phyloP scores from a whole-genome alignment of 2,329 filamentous ascomycete genomes.

The Aspergillus quadrilineatus region DNA sequence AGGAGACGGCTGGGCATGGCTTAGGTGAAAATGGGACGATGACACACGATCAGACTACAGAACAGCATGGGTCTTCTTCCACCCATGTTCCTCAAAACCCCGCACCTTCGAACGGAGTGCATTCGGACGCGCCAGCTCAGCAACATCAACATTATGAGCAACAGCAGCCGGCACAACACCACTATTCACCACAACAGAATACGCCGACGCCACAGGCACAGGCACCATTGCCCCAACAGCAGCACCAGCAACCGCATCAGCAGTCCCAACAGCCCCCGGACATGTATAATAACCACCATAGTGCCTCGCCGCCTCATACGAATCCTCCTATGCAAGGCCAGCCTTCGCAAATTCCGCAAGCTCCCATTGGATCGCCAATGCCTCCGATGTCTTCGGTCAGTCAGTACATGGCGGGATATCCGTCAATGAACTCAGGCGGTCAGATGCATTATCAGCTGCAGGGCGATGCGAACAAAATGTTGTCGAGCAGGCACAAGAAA shows the following conservation, averaged over 20 bases:
- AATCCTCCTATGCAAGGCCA: constrained; percentile 26
- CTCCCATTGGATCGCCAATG: constrained; percentile 53
- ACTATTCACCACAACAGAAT: constrained; percentile 26
- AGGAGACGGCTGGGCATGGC: constrained; percentile 10
- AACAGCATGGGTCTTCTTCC: constrained; percentile 29
- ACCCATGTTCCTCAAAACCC: constrained; percentile 46
- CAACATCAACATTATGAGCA: constrained; percentile 25
- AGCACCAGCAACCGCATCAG: constrained; percentile 26
- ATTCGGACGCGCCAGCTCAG: constrained; percentile 23
- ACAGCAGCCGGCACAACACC: constrained; percentile 17
- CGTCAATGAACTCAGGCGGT: constrained; percentile 40
- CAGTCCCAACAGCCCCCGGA: constrained; percentile 28
- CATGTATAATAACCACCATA: constrained; percentile 33
- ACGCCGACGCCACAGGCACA: constrained; percentile 33
- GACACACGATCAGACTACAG: constrained; percentile 20
- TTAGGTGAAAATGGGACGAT: constrained; percentile 11
- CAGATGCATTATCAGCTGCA: constrained; percentile 55
- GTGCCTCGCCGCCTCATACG: constrained; percentile 21
- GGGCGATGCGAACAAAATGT: constrained; percentile 53
- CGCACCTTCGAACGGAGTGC: constrained; percentile 43
- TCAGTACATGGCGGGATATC: constrained; percentile 53
- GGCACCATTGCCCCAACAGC: neutral
- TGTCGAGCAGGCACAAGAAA: constrained; percentile 64
- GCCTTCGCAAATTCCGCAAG: constrained; percentile 37
- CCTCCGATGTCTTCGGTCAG: constrained; percentile 55